Conservation (phyloP, 352 stramenopile species). For the Phytopythium cucurbitacearum region DNA sequence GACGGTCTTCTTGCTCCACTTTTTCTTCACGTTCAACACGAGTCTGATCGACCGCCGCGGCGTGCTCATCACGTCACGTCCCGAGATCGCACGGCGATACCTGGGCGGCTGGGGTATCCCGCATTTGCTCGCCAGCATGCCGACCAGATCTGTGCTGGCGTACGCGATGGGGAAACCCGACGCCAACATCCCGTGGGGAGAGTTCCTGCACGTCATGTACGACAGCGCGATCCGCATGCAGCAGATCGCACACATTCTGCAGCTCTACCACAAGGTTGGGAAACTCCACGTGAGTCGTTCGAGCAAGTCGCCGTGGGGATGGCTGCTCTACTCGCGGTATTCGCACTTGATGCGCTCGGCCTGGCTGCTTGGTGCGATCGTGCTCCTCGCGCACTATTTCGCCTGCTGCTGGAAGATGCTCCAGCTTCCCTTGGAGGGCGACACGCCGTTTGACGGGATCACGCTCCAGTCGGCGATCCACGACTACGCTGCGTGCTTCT, state of each 20-base stretch:
- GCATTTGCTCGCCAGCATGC: slow-evolving; percentile 10
- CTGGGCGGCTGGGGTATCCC: slow-evolving; percentile 18
- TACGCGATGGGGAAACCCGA: background rate
- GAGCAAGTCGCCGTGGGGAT: slow-evolving; percentile 28
- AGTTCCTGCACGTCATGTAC: slow-evolving; percentile 11
- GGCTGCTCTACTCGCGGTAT: slow-evolving; percentile 46
- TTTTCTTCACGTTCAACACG: slow-evolving; percentile 44
- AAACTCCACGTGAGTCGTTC: slow-evolving; percentile 16
- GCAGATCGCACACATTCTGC: slow-evolving; percentile 25
- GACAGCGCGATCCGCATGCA: slow-evolving; percentile 19
- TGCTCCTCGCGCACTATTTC: slow-evolving; percentile 46
- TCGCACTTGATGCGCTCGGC: slow-evolving; percentile 35
- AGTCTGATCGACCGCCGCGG: slow-evolving; percentile 31
- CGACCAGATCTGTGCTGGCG: slow-evolving; percentile 2
- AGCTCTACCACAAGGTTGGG: slow-evolving; percentile 17
- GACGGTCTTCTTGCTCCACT: slow-evolving; percentile 28
- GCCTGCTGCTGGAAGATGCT: slow-evolving; percentile 43
- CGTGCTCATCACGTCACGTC: slow-evolving; percentile 23
- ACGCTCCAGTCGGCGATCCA: slow-evolving; percentile 6
- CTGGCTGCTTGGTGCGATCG: slow-evolving; percentile 29
- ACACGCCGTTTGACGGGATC: slow-evolving; percentile 1
- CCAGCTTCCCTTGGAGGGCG: background rate
- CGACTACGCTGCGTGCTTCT: slow-evolving; percentile 30
- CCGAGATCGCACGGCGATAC: slow-evolving; percentile 32
- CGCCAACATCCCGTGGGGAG: background rate